phyloP scores from a whole-genome alignment of 2,329 filamentous ascomycete genomes.

The Fusarium agapanthi region DNA sequence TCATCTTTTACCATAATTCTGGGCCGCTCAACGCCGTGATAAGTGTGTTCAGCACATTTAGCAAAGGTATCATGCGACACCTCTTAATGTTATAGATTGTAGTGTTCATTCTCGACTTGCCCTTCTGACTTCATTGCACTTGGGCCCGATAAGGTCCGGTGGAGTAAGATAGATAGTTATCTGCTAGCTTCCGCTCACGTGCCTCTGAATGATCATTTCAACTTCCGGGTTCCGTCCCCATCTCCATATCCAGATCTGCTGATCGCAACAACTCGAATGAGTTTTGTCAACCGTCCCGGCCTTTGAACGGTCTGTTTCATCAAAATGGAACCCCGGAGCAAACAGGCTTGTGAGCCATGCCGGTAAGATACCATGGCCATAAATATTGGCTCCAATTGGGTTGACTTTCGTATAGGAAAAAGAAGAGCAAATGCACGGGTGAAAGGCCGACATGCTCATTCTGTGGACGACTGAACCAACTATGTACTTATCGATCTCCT shows the following conservation, averaged over 20 bases:
- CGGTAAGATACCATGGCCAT: not conserved
- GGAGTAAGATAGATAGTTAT: not conserved
- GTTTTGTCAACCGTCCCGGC: not conserved
- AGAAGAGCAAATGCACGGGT: slow-evolving; percentile 14
- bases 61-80: accelerated
- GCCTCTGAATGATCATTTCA: not conserved
- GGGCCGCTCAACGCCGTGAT: not conserved
- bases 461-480: not conserved
- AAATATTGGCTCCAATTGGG: accelerated
- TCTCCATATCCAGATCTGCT: not conserved
- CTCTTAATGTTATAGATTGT: not conserved
- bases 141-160: not conserved
- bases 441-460: slow-evolving; percentile 12
- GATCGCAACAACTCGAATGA: not conserved
- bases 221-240: not conserved
- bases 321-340: slow-evolving; percentile 7
- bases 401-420: not conserved
- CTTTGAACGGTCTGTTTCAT: not conserved
- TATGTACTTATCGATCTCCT: not conserved
- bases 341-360: slow-evolving; percentile 14
- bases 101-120: not conserved
- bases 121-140: not conserved
- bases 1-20: not conserved
- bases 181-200: not conserved
- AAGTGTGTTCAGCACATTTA: not conserved